A percentile compares a stretch with the other conserved stretches of the same genome.
These are phyloP conservation scores for Rhodotorula glutinis DNA, from an alignment of 1,284 basidiomycete species.

Conservation along the genomic window DNA sequence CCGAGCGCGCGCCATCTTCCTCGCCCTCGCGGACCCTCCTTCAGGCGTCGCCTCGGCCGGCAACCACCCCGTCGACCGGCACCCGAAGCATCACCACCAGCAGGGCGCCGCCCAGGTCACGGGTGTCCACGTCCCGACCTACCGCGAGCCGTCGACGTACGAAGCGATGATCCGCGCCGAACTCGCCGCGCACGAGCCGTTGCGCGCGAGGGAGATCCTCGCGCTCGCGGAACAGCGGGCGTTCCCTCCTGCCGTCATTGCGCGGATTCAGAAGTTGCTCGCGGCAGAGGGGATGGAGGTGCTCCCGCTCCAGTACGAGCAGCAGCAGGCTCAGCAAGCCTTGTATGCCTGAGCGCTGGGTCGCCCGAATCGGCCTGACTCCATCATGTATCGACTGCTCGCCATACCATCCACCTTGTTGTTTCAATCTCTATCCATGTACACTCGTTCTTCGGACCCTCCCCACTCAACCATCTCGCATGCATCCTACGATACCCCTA, in stretches of 20 bases:
- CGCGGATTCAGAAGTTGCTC: conserved; percentile 25
- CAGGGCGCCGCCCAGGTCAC: conserved; percentile 48
- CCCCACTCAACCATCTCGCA: too few species aligned
- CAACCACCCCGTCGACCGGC: conserved; percentile 64
- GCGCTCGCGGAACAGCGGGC: conserved; percentile 68
- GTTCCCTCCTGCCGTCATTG: conserved; percentile 46
- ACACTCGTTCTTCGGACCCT: too few species aligned
- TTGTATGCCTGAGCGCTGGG: neutral
- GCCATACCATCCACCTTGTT: too few species aligned
- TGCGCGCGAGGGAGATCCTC: conserved; percentile 67
- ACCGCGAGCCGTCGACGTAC: conserved; percentile 72
- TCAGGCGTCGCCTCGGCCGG: conserved; percentile 82
- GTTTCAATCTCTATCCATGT: too few species aligned
- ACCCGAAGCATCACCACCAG: conserved; percentile 53
- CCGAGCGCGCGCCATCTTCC: conserved; percentile 73
- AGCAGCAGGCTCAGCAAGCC: neutral
- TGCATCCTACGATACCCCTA: too few species aligned
- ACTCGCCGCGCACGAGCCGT: conserved; percentile 69
- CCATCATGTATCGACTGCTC: neutral
- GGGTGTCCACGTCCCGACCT: conserved; percentile 59
- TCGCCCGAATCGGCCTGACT: too few species aligned
- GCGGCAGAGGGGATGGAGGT: conserved; percentile 17
- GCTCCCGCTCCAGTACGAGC: neutral
- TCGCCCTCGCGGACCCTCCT: conserved; percentile 78
- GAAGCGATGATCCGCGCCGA: conserved; percentile 88